A percentile compares a stretch with the other conserved stretches of the same genome.
phyloP scores from a whole-genome alignment of 2,329 filamentous ascomycete genomes.

The Teratosphaeria zuluensis region DNA sequence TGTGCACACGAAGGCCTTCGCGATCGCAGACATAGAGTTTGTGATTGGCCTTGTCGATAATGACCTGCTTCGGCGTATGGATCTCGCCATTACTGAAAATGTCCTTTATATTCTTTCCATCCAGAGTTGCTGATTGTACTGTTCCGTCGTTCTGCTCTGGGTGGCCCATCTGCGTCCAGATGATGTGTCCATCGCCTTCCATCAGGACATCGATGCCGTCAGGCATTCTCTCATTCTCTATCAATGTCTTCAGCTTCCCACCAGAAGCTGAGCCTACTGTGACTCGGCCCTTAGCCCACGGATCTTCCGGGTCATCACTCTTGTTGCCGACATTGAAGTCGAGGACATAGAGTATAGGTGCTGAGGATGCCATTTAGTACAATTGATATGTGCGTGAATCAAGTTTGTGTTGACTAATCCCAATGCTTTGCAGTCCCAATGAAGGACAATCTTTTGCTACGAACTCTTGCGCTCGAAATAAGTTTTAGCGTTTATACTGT shows the following conservation, averaged over 20 bases:
- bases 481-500: no score
- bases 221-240: conserved; percentile 5
- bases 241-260: neutral
- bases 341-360: neutral
- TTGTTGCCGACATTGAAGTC: neutral
- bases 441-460: no score
- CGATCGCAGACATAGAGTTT: conserved; percentile 36
- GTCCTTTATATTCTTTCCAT: conserved; percentile 37
- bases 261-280: neutral
- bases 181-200: conserved; percentile 14
- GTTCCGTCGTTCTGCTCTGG: conserved; percentile 14
- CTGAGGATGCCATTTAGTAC: neutral
- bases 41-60: conserved; percentile 17
- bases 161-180: conserved; percentile 24
- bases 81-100: conserved; percentile 36
- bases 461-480: no score
- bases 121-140: conserved; percentile 28
- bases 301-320: neutral
- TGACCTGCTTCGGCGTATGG: conserved; percentile 41
- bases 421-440: no score
- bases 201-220: conserved; percentile 24
- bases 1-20: conserved; percentile 31
- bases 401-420: neutral
- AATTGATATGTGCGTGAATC: neutral
- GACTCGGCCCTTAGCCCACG: neutral